Evolutionary conservation across 2,329 filamentous ascomycete genomes (phyloP).

Genomic region (Fusarium sp.): DNA sequence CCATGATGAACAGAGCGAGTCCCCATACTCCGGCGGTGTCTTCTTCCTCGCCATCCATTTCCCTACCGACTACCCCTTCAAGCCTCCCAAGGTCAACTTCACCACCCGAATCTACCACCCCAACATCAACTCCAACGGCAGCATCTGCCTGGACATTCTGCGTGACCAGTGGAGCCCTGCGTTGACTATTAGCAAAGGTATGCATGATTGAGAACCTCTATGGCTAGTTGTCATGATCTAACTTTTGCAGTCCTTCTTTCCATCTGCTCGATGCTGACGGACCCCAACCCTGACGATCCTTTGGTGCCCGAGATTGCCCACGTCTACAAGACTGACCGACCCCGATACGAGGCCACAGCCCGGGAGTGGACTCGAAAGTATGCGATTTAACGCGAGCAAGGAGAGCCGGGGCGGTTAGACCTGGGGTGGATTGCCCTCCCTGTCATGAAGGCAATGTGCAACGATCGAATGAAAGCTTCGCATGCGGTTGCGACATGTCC

Average conservation of each 20-base stretch:
- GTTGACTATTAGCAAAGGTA: conserved; percentile 98
- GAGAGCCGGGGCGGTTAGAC: conserved; percentile 38
- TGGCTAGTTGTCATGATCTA: conserved; percentile 13
- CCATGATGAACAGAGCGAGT: conserved; percentile 73
- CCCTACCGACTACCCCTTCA: conserved; percentile 99
- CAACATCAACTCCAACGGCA: conserved; percentile 99
- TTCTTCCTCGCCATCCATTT: conserved; percentile 99
- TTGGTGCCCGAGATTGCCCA: conserved; percentile 99
- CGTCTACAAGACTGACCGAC: conserved; percentile 98
- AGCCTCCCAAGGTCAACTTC: conserved; percentile 99
- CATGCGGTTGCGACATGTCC: conserved; percentile 38
- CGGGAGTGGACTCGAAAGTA: conserved; percentile 99
- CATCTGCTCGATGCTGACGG: conserved; percentile 99
- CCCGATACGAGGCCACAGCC: conserved; percentile 94
- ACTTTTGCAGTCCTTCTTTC: conserved; percentile 81
- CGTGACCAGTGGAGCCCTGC: conserved; percentile 99
- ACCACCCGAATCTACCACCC: conserved; percentile 99
- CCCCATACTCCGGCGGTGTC: conserved; percentile 96
- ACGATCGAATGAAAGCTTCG: conserved; percentile 42
- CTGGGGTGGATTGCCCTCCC: conserved; percentile 43
- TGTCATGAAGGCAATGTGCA: conserved; percentile 42
- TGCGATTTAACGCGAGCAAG: conserved; percentile 71
- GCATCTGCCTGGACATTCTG: conserved; percentile 97
- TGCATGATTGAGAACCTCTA: conserved; percentile 32
- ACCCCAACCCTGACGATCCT: conserved; percentile 98